Percentiles rank a stretch among this genome's conserved stretches.
These are phyloP conservation scores for Dianthus caryophyllus DNA, from an alignment of 148 eudicot species.

Conservation along the genomic window DNA sequence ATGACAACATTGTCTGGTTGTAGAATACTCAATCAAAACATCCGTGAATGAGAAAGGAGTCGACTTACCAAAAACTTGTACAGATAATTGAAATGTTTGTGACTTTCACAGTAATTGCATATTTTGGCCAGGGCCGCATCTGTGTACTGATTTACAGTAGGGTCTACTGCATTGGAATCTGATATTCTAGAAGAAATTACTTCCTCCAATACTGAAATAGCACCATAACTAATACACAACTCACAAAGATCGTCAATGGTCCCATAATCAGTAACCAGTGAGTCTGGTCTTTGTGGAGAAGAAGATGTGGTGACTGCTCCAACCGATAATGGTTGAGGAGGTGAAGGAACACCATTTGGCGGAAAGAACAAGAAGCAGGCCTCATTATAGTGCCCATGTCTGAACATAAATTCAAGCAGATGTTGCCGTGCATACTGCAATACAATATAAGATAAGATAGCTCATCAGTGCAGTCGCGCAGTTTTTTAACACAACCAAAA, in stretches of 20 bases:
- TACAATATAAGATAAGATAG: conserved; percentile 11
- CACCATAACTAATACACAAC: conserved; percentile 73
- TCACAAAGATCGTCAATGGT: conserved; percentile 83
- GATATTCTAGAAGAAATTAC: conserved; percentile 62
- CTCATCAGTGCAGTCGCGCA: background rate
- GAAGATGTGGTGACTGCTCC: conserved; percentile 64
- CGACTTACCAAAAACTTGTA: conserved; percentile 76
- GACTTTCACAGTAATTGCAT: conserved; percentile 79
- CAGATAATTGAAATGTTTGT: conserved; percentile 84
- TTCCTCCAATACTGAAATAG: conserved; percentile 83
- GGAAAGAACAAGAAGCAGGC: conserved; percentile 89
- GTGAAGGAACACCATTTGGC: conserved; percentile 58
- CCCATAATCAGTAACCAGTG: conserved; percentile 83
- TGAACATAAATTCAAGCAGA: conserved; percentile 82
- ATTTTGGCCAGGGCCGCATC: conserved; percentile 74
- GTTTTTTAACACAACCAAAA: background rate
- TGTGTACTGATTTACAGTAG: conserved; percentile 53
- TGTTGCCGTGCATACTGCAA: conserved; percentile 90
- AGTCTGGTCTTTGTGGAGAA: conserved; percentile 85
- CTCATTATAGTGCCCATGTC: conserved; percentile 85
- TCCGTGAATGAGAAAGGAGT: background rate
- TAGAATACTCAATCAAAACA: background rate
- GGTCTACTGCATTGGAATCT: conserved; percentile 38
- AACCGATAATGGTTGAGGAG: conserved; percentile 65
- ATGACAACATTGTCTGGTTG: background rate